A percentile compares a stretch with the other conserved stretches of the same genome.
Evolutionary conservation across 441 rosid genomes (phyloP).

Genomic region (Dalechampia spathulata): DNA sequence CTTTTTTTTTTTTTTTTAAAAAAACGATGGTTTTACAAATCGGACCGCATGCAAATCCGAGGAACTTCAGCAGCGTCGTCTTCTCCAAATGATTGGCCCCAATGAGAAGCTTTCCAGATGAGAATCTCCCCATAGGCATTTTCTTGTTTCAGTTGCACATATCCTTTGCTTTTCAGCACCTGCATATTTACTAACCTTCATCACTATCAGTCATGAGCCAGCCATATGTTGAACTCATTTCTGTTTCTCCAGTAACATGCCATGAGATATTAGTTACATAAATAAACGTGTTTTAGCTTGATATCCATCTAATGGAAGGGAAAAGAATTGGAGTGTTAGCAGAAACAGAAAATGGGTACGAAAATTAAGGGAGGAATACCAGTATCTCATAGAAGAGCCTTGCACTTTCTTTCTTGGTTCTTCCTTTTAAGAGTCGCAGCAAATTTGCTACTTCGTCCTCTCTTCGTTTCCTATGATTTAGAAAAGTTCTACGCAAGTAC

Average conservation of each 20-base stretch:
- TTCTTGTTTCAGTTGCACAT: conserved; percentile 55
- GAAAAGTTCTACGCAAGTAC: conserved; percentile 39
- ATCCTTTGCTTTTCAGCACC: conserved; percentile 63
- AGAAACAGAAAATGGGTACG: neutral
- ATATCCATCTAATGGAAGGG: too few species aligned
- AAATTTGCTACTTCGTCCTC: conserved; percentile 52
- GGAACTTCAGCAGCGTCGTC: neutral
- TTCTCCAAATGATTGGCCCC: conserved; percentile 15
- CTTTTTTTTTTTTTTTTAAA: too few species aligned
- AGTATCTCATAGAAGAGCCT: conserved; percentile 78
- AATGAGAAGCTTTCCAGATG: conserved; percentile 27
- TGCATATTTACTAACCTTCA: conserved; percentile 21
- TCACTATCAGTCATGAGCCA: too few species aligned
- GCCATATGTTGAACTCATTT: too few species aligned
- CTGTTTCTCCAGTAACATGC: too few species aligned
- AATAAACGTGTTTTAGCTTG: too few species aligned
- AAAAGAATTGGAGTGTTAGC: too few species aligned
- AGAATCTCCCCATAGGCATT: conserved; percentile 45
- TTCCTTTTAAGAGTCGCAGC: conserved; percentile 40
- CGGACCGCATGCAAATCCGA: neutral
- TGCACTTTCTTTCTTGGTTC: conserved; percentile 53
- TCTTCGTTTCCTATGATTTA: conserved; percentile 23
- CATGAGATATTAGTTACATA: too few species aligned
- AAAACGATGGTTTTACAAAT: too few species aligned
- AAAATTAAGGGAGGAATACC: conserved; percentile 28